Evolutionary conservation across 345 rosid species (phyloP), one percentile per base, ranked within the genome.

Genomic region (Populus davidiana): DNA sequence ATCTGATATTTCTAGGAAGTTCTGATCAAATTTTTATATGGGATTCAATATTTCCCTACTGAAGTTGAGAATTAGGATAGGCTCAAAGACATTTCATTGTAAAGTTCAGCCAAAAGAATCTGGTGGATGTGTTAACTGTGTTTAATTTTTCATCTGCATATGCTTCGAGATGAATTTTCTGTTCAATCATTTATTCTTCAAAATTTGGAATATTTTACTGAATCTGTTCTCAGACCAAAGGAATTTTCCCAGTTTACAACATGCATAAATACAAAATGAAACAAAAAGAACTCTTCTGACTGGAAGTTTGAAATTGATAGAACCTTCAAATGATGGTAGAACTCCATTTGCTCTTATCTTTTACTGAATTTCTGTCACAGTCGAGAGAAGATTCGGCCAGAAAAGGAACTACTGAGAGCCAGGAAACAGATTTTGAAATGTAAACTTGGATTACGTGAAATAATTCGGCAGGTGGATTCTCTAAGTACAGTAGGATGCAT

Each of bases 401-500:
- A 89, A 74, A 96, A 81, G 81, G 99, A 96, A 89, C 86, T 96
- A 14, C 84, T 87, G 76, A 87, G 99, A 83, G 98, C 99, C 29
- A 84, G 84, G 76, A 91, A 88, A 81, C 86, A 94, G 87, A 96
- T 96, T 78, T 81, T 92, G 84, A 87, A 92, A 81, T 96, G 95
- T 86, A 96, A 94, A 82, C 95, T 96, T 74, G 98, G 97, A 77
- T 80, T 96, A 66, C 97, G 98, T n/a, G 99, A 96, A 61, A 90
- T 85, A 68, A 85, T 96, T 83, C 89, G 70, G 76, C 93, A 89
- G 86, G 83, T 96, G 79, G 98, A 94, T 85, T 75, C 82, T 67
- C 94, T 96, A 73, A 92, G 98, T 81, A 86, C 90, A 5, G 93
- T 88, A 41, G 97, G 99, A 72, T 81, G 94, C 25, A 96, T 96